phyloP scores from a whole-genome alignment of 1,284 basidiomycete genomes.

The Pisolithus thermaeus region DNA sequence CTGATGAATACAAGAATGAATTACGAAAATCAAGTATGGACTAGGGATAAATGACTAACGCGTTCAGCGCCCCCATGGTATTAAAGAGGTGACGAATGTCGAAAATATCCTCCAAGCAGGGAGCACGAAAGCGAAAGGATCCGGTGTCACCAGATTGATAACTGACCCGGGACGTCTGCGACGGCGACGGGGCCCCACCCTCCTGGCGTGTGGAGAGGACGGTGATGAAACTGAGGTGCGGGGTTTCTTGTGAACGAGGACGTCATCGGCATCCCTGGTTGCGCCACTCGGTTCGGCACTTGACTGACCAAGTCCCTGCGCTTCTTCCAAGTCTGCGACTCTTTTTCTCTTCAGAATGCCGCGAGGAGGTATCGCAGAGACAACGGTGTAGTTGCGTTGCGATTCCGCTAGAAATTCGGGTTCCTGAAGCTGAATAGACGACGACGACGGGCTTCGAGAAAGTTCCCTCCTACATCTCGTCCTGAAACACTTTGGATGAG shows the following conservation, averaged over 20 bases:
- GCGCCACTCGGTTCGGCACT: not conserved
- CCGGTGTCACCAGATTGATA: conserved; percentile 8
- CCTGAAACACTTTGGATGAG: not conserved
- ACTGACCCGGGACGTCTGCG: not conserved
- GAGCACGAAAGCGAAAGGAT: conserved; percentile 26
- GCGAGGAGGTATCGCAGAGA: conserved; percentile 20
- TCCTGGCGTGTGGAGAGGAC: not conserved
- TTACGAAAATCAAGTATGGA: not conserved
- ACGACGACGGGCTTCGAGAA: not conserved
- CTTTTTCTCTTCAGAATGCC: conserved; percentile 26
- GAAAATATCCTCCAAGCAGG: conserved; percentile 26
- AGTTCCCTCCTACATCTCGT: not conserved
- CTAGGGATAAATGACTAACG: not conserved
- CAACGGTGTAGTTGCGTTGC: conserved; percentile 20
- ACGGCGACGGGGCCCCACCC: not conserved
- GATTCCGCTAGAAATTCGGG: not conserved
- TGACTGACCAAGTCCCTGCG: not conserved
- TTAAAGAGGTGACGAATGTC: conserved; percentile 24
- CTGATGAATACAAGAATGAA: not conserved
- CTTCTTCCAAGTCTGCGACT: conserved; percentile 11
- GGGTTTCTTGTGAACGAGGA: not conserved
- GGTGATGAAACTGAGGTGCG: not conserved
- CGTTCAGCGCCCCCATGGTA: conserved; percentile 26
- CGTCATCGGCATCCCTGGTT: not conserved
- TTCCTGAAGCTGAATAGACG: not conserved